A percentile compares a stretch with the other conserved stretches of the same genome.
Evolutionary conservation across 2,329 filamentous ascomycete genomes (phyloP).

Genomic region (Trichoderma polysporum): DNA sequence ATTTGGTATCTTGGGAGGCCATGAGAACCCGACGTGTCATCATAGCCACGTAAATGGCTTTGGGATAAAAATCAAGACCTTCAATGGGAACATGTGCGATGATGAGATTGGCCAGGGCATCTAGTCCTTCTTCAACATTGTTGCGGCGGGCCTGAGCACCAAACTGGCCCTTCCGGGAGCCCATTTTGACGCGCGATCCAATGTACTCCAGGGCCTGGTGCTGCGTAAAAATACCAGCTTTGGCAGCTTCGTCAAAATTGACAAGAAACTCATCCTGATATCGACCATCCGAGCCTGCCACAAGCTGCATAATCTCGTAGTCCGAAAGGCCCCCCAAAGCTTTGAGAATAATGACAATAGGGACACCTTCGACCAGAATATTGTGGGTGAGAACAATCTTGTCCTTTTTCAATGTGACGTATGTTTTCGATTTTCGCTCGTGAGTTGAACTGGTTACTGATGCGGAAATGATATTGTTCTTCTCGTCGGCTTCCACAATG

Average conservation of each 20-base stretch:
- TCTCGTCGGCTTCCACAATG: conserved; percentile 89
- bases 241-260: conserved; percentile 91
- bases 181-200: conserved; percentile 83
- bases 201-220: conserved; percentile 95
- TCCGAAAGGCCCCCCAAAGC: conserved; percentile 92
- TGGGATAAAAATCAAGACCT: conserved; percentile 92
- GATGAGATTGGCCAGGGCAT: conserved; percentile 87
- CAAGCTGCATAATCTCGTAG: conserved; percentile 88
- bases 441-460: conserved; percentile 98
- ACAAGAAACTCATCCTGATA: conserved; percentile 95
- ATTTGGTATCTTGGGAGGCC: conserved; percentile 82
- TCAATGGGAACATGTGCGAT: conserved; percentile 93
- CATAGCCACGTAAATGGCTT: conserved; percentile 92
- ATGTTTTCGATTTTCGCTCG: conserved; percentile 96
- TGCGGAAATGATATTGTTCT: conserved; percentile 90
- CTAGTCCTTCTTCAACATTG: conserved; percentile 85
- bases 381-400: conserved; percentile 89
- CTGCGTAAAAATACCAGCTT: conserved; percentile 83
- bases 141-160: conserved; percentile 65
- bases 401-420: conserved; percentile 92
- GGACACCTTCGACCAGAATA: conserved; percentile 88
- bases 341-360: conserved; percentile 89
- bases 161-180: conserved; percentile 60
- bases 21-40: conserved; percentile 97
- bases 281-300: conserved; percentile 79